phyloP scores from a whole-genome alignment of 2,329 filamentous ascomycete species.

The Calonectria crousiana region DNA sequence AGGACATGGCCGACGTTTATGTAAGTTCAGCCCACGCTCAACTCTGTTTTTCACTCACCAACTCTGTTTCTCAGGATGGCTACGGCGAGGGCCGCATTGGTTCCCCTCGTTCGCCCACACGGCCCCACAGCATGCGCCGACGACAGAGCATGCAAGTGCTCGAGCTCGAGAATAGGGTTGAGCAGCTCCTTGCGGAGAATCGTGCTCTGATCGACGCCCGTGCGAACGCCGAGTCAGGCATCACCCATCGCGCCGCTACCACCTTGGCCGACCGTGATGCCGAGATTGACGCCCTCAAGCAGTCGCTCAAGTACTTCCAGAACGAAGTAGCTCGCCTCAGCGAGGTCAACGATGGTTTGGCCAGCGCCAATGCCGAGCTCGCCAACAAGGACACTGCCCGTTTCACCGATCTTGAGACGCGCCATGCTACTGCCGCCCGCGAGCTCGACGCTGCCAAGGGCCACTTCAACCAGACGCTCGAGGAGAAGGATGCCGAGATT shows the following conservation, averaged over 20 bases:
- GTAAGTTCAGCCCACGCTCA: conserved; percentile 70
- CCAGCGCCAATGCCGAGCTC: conserved; percentile 81
- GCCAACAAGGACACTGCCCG: conserved; percentile 81
- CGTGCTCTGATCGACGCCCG: conserved; percentile 81
- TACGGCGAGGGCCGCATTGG: conserved; percentile 88
- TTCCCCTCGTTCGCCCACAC: conserved; percentile 91
- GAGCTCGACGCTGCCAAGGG: conserved; percentile 78
- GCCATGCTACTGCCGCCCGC: conserved; percentile 74
- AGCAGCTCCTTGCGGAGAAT: conserved; percentile 89
- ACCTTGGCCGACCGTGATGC: conserved; percentile 85
- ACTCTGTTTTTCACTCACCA: conserved; percentile 27
- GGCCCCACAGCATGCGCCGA: conserved; percentile 95
- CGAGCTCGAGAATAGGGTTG: conserved; percentile 87
- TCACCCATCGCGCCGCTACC: conserved; percentile 75
- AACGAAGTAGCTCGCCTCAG: conserved; percentile 84
- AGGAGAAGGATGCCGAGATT: conserved; percentile 88
- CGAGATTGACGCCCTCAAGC: conserved; percentile 86
- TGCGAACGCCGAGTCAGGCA: conserved; percentile 73
- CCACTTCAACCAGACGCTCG: conserved; percentile 74
- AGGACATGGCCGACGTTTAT: conserved; percentile 93
- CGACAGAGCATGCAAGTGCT: conserved; percentile 98
- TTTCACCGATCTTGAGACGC: conserved; percentile 74
- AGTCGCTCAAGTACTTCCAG: conserved; percentile 82
- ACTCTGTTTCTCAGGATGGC: conserved; percentile 76
- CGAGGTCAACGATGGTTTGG: conserved; percentile 85